Conservation (phyloP, 2,329 filamentous ascomycete genomes). For the Fusarium verticillioides region DNA sequence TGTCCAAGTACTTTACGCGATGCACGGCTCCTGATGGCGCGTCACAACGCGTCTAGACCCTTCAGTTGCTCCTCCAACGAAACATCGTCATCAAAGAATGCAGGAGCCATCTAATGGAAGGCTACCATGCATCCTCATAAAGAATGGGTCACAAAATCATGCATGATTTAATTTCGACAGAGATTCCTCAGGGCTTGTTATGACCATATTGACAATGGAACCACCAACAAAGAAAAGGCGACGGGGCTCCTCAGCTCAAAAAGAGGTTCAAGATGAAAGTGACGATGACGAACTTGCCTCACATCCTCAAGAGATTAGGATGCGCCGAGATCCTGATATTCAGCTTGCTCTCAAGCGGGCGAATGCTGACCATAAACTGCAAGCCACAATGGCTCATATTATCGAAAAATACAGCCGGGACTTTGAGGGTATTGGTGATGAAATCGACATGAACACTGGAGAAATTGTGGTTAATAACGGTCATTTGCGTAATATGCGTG, state of each 20-base stretch:
- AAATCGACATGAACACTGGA: conserved; percentile 86
- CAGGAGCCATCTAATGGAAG: not conserved
- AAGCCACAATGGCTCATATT: conserved; percentile 86
- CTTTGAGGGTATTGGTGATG: conserved; percentile 85
- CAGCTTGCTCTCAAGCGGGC: conserved; percentile 71
- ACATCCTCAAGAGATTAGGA: conserved; percentile 59
- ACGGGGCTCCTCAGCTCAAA: conserved; percentile 55
- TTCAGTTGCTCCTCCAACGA: conserved; percentile 46
- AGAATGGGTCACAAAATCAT: not conserved
- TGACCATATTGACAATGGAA: conserved; percentile 60
- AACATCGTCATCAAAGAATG: conserved; percentile 19
- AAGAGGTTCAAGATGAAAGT: conserved; percentile 44
- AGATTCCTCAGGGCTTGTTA: not conserved
- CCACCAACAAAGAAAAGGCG: conserved; percentile 70
- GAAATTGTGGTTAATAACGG: conserved; percentile 91
- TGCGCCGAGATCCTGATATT: conserved; percentile 42
- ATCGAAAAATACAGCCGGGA: conserved; percentile 89
- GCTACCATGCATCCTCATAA: not conserved
- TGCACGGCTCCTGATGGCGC: conserved; percentile 8
- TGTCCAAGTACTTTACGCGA: conserved; percentile 39
- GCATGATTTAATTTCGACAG: not conserved
- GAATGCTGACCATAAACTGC: conserved; percentile 76
- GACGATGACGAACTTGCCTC: conserved; percentile 61
- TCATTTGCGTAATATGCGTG: conserved; percentile 74
- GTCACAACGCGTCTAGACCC: conserved; percentile 23